Conservation (phyloP, 352 stramenopile genomes). For the Thraustochytrium sp. region DNA sequence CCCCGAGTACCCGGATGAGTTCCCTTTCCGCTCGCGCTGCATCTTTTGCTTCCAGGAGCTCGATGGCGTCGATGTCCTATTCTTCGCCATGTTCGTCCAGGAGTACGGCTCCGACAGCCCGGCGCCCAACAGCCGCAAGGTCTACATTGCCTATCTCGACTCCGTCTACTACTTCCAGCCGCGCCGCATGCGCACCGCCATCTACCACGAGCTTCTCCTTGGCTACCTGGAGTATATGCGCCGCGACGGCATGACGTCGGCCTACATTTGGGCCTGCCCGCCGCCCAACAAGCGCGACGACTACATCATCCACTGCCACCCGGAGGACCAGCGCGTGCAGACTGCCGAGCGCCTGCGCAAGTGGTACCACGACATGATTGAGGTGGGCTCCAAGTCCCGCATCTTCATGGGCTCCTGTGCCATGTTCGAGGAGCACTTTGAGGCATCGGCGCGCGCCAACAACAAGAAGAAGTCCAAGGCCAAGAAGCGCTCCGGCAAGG, state of each 20-base stretch:
- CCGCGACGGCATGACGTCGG: conserved; percentile 90
- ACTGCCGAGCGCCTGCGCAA: conserved; percentile 92
- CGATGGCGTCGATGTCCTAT: conserved; percentile 95
- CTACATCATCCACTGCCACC: conserved; percentile 99
- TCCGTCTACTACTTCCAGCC: conserved; percentile 46
- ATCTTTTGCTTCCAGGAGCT: conserved; percentile 99
- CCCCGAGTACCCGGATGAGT: conserved; percentile 13
- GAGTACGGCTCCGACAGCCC: conserved; percentile 97
- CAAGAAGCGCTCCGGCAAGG: background rate
- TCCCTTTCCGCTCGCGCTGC: conserved; percentile 84
- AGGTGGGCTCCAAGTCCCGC: conserved; percentile 70
- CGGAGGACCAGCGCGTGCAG: conserved; percentile 95
- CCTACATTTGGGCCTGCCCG: conserved; percentile 98
- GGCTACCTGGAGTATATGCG: conserved; percentile 97
- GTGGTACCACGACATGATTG: conserved; percentile 87
- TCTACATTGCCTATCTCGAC: conserved; percentile 99
- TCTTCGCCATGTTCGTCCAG: conserved; percentile 99
- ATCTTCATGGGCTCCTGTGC: conserved; percentile 87
- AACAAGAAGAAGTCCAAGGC: background rate
- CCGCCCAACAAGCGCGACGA: conserved; percentile 90
- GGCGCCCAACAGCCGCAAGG: conserved; percentile 82
- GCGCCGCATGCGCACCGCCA: conserved; percentile 74
- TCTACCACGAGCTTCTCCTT: conserved; percentile 98
- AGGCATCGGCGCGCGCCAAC: background rate
- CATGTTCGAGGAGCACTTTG: conserved; percentile 86